Evolutionary conservation across 768 basidiomycete genomes (phyloP).

Genomic region (Trichaptum fuscoviolaceum): DNA sequence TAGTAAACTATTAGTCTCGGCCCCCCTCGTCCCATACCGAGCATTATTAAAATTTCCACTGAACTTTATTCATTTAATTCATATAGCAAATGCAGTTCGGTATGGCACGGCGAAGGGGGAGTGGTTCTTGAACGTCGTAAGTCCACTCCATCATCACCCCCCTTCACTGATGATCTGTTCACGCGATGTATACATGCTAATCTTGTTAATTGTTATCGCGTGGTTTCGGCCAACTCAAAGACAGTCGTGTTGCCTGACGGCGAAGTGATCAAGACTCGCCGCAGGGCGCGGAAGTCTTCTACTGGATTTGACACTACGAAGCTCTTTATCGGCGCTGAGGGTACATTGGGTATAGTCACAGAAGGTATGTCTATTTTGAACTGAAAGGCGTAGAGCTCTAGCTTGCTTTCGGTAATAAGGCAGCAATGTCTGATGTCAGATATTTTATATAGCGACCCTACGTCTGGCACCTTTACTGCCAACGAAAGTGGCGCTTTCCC

Average conservation of each 20-base stretch:
- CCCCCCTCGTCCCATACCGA: slow-evolving; percentile 1
- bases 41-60: slow-evolving; percentile 12
- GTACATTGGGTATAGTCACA: slow-evolving; percentile 85
- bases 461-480: slow-evolving; percentile 77
- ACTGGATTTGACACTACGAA: slow-evolving; percentile 87
- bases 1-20: slow-evolving; percentile 15
- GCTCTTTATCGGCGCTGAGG: slow-evolving; percentile 86
- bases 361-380: slow-evolving; percentile 44
- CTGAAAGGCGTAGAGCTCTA: slow-evolving; percentile 1
- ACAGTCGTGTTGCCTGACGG: slow-evolving; percentile 83
- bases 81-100: slow-evolving; percentile 68
- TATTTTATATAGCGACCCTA: slow-evolving; percentile 57
- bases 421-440: neutral
- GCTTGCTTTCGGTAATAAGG: neutral
- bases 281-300: slow-evolving; percentile 74
- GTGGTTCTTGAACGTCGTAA: slow-evolving; percentile 78
- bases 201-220: slow-evolving; percentile 19
- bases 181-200: slow-evolving; percentile 18
- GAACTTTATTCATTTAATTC: neutral
- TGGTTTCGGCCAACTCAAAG: slow-evolving; percentile 27
- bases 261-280: slow-evolving; percentile 82
- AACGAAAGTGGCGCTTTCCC: slow-evolving; percentile 82
- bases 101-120: slow-evolving; percentile 87
- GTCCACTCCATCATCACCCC: slow-evolving; percentile 19
- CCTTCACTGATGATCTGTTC: neutral